Conservation (phyloP, 2,329 filamentous ascomycete species). For the Exophiala bonariae region DNA sequence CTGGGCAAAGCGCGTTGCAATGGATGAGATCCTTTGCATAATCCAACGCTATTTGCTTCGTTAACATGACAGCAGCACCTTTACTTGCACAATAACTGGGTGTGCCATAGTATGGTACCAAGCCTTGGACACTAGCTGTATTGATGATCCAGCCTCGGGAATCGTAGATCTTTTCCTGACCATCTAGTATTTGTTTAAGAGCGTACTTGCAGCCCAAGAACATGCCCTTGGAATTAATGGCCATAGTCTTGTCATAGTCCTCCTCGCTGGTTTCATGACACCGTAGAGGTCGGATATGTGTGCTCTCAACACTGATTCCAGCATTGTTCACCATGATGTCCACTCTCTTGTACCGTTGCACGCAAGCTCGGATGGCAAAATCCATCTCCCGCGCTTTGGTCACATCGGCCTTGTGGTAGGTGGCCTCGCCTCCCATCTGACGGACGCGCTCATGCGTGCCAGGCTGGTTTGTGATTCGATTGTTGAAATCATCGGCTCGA, state of each 20-base stretch:
- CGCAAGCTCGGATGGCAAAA: constrained; percentile 20
- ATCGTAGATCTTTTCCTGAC: constrained; percentile 11
- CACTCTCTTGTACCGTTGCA: constrained; percentile 46
- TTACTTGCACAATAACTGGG: constrained; percentile 47
- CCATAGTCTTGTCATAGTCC: constrained; percentile 90
- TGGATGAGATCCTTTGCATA: constrained; percentile 43
- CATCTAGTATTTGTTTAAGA: constrained; percentile 44
- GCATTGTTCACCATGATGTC: constrained; percentile 97
- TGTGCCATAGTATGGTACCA: constrained; percentile 19
- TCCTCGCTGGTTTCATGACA: constrained; percentile 54
- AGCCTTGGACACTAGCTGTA: constrained; percentile 20
- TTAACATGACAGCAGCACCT: constrained; percentile 48
- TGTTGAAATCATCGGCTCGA: constrained; percentile 14
- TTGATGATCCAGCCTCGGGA: constrained; percentile 46
- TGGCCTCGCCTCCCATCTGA: constrained; percentile 16
- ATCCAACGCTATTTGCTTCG: constrained; percentile 47
- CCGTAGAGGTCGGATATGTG: constrained; percentile 13
- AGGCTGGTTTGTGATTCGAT: constrained; percentile 13
- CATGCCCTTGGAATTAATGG: constrained; percentile 94
- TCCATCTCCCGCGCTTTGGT: constrained; percentile 19
- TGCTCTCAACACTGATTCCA: constrained; percentile 58
- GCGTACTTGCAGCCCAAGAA: constrained; percentile 95
- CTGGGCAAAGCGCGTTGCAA: constrained; percentile 44
- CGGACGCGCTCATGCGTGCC: constrained; percentile 25
- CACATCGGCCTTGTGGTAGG: constrained; percentile 21